Percentiles rank a stretch among this genome's conserved stretches.
These are phyloP conservation scores for Phytophthora syringae DNA, from an alignment of 352 stramenopile species.

Conservation along the genomic window DNA sequence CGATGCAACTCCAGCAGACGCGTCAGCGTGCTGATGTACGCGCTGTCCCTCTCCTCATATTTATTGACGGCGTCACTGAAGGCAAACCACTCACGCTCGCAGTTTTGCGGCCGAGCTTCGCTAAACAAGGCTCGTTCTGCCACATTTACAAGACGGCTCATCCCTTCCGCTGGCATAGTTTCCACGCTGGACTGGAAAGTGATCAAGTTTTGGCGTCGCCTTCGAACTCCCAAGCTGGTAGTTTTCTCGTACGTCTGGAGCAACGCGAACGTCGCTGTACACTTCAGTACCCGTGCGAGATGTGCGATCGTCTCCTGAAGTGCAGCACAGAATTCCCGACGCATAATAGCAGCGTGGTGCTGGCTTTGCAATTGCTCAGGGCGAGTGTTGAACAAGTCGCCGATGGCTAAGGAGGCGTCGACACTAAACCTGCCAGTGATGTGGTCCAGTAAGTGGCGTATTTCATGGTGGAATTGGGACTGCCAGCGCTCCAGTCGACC, in stretches of 20 bases:
- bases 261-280: constrained; percentile 25
- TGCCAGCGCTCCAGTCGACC: constrained; percentile 42
- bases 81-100: constrained; percentile 31
- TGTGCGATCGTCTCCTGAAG: constrained; percentile 17
- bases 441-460: constrained; percentile 36
- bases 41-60: constrained; percentile 17
- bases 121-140: constrained; percentile 21
- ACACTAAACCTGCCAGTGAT: constrained; percentile 17
- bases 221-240: constrained; percentile 11
- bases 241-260: constrained; percentile 34
- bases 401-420: constrained; percentile 13
- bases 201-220: constrained; percentile 17
- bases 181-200: constrained; percentile 11
- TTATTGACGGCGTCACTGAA: constrained; percentile 28
- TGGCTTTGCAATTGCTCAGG: constrained; percentile 31
- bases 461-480: constrained; percentile 34
- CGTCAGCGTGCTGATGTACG: constrained; percentile 24
- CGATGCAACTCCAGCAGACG: constrained; percentile 42
- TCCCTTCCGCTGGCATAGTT: background rate
- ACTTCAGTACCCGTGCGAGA: constrained; percentile 16
- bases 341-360: constrained; percentile 23
- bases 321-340: constrained; percentile 14
- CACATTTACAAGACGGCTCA: constrained; percentile 7
- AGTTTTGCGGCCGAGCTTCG: constrained; percentile 20
- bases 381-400: constrained; percentile 28